Evolutionary conservation across 345 rosid species (phyloP).

Genomic region (Eucalyptus dawsonii): DNA sequence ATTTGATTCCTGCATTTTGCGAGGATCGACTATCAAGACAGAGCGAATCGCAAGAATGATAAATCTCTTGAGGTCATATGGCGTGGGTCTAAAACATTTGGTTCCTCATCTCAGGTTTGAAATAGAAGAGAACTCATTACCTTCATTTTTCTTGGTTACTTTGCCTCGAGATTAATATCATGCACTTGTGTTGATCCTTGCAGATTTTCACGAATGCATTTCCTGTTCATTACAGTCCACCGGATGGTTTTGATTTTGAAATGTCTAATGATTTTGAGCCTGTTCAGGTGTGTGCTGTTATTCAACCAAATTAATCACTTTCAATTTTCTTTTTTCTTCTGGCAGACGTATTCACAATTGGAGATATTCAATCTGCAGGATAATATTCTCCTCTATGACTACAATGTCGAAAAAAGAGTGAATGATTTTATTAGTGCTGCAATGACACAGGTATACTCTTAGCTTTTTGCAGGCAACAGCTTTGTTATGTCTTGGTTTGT

Average conservation of each 20-base stretch:
- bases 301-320: not conserved
- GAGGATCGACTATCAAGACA: conserved; percentile 82
- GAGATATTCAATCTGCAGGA: conserved; percentile 31
- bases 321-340: not conserved
- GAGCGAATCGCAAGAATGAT: conserved; percentile 53
- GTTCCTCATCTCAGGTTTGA: conserved; percentile 67
- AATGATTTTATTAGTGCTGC: conserved; percentile 56
- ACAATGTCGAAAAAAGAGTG: conserved; percentile 50
- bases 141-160: not conserved
- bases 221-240: conserved; percentile 64
- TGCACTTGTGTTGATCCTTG: not conserved
- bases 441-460: conserved; percentile 37
- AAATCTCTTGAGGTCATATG: conserved; percentile 72
- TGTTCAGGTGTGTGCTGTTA: conserved; percentile 44
- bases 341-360: not conserved
- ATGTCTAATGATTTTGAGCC: conserved; percentile 34
- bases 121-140: not conserved
- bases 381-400: conserved; percentile 41
- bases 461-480: not conserved
- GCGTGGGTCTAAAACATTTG: conserved; percentile 85
- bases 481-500: not conserved
- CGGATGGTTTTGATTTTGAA: conserved; percentile 66
- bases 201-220: conserved; percentile 81
- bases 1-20: conserved; percentile 85
- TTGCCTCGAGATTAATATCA: not conserved